Base-by-base conservation (phyloP, 139 green algal species). In the Chlorella sorokiniana region DNA sequence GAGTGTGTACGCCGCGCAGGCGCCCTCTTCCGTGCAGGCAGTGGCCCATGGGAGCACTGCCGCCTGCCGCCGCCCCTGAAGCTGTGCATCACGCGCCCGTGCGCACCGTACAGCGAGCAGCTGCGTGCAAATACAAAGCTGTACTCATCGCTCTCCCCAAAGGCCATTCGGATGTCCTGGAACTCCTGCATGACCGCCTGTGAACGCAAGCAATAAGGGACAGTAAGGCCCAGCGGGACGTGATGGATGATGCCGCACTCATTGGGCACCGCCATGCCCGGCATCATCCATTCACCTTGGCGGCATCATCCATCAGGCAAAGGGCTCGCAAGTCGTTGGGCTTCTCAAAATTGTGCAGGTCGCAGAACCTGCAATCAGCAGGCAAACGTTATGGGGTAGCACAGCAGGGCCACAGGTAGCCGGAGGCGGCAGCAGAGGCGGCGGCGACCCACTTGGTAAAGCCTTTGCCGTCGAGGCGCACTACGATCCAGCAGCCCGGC, bases 121-220 rank as follows among this genome's bases (percentile, higher is more conserved):
- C 81, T 54, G 8, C 90, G 89, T 63, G 87, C 79, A 25, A 98
- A 83, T 2, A 96, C 90, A 69, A 98, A 98, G 82, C 91, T 96
- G 88, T 95, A 97, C 83, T 98, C 94, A 81, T 98, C 94, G 69
- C 91, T 96, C 73, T 97, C 88, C 0, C 94, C 94, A 88, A 91
- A 98, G 14, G 89, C 94, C 0, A 98, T 69, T 0, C 88, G 83
- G 3, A 97, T 88, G 59, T 97, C 94, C 31, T 84, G 67, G 61
- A 95, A 97, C 76, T 93, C 88, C 0, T 69, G 63, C 84, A 96
- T 85, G 29, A 97, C 91, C 31, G 85, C 87, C 90, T 92, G 84
- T 23, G 9, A 6, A 45, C 11, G 29, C 9, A 40, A 42, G 31
- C 4, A 1, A 25, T 41, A 54, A 20, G 10, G 25, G 64, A 10